Evolutionary conservation across 495 filamentous ascomycete genomes (phyloP).

Genomic region (Penicillium psychrofluorescens): DNA sequence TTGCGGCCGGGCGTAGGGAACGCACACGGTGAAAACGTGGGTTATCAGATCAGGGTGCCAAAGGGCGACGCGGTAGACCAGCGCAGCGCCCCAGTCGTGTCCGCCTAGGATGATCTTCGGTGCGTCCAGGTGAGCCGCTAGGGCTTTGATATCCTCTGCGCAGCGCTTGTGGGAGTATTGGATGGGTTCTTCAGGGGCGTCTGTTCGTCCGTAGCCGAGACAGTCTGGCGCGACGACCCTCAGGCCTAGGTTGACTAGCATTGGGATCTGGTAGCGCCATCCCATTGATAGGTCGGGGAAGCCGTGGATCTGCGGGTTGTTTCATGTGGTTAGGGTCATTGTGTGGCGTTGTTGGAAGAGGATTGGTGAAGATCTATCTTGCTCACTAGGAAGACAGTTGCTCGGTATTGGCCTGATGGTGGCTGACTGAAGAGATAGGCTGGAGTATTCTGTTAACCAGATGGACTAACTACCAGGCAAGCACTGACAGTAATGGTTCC

Average conservation of each 20-base stretch:
- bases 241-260: slow-evolving; percentile 58
- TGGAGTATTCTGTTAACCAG: not conserved
- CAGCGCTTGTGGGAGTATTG: slow-evolving; percentile 64
- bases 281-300: slow-evolving; percentile 63
- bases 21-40: slow-evolving; percentile 71
- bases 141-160: slow-evolving; percentile 61
- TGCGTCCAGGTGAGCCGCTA: slow-evolving; percentile 52
- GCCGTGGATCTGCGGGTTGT: slow-evolving; percentile 46
- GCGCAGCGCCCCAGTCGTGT: slow-evolving; percentile 69
- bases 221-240: slow-evolving; percentile 72
- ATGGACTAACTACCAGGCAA: not conserved
- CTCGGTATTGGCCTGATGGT: slow-evolving; percentile 37
- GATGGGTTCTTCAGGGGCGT: slow-evolving; percentile 46
- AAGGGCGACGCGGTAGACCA: slow-evolving; percentile 57
- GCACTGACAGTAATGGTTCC: slow-evolving; percentile 52
- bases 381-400: slow-evolving; percentile 60
- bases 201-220: slow-evolving; percentile 74
- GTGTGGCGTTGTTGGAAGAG: not conserved
- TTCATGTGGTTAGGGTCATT: not conserved
- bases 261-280: slow-evolving; percentile 81
- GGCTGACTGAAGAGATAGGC: slow-evolving; percentile 60
- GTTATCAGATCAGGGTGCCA: slow-evolving; percentile 65
- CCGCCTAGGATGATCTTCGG: slow-evolving; percentile 65
- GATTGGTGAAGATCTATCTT: not conserved
- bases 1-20: slow-evolving; percentile 55